Percentiles rank a stretch among this genome's conserved stretches.
Conservation (phyloP, 176 grass and related monocot genomes). For the Oryza officinalis region DNA sequence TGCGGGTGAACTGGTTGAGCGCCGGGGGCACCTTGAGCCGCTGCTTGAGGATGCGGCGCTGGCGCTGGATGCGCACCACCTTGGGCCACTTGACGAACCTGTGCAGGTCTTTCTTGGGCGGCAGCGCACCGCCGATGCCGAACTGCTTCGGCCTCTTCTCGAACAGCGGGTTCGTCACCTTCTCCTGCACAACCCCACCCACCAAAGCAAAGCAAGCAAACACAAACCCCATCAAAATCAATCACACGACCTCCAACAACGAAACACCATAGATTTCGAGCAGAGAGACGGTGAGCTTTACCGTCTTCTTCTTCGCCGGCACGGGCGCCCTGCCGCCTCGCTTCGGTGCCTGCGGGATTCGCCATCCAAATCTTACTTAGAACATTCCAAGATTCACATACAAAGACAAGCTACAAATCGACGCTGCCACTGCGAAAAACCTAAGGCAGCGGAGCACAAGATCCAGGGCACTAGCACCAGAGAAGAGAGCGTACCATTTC, state of each 20-base stretch:
- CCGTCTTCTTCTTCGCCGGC: slow-evolving; percentile 66
- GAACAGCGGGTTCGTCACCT: slow-evolving; percentile 74
- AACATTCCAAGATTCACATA: not conserved
- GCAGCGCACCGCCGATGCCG: slow-evolving; percentile 71
- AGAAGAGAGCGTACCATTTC: slow-evolving; percentile 43
- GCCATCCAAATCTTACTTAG: slow-evolving; percentile 20
- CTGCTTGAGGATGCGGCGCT: slow-evolving; percentile 95
- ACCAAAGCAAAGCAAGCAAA: not conserved
- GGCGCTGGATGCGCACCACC: slow-evolving; percentile 86
- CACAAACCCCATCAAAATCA: not conserved
- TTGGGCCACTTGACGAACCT: slow-evolving; percentile 95
- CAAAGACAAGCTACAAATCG: not conserved
- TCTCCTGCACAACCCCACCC: slow-evolving; percentile 44
- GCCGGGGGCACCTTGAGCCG: slow-evolving; percentile 87
- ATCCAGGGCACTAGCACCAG: not conserved
- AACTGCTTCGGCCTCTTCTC: slow-evolving; percentile 97
- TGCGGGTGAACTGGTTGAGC: slow-evolving; percentile 92
- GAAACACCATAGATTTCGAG: not conserved
- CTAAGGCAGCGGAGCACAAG: not conserved
- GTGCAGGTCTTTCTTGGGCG: slow-evolving; percentile 85
- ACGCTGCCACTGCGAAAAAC: not conserved
- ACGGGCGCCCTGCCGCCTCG: slow-evolving; percentile 57
- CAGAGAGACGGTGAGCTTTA: not conserved
- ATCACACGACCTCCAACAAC: not conserved
- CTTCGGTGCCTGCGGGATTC: slow-evolving; percentile 69